Conservation (phyloP, 75 land plant species). For the Ceratopteris richardii region DNA sequence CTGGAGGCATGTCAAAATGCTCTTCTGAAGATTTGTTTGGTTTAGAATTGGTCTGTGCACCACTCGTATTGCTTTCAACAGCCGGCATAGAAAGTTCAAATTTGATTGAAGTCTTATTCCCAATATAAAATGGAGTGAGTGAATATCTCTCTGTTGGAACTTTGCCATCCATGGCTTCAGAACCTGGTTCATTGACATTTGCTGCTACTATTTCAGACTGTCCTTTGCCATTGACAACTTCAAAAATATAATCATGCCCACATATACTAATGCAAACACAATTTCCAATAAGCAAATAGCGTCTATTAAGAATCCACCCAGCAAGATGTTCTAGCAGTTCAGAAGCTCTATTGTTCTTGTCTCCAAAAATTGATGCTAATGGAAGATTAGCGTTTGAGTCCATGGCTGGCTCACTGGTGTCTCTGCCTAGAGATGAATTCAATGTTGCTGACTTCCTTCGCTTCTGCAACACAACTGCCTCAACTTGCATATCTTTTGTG, state of each 20-base stretch:
- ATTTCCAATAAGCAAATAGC: conserved; percentile 60
- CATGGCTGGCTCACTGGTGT: not conserved
- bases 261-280: conserved; percentile 61
- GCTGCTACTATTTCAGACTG: not conserved
- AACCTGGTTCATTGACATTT: not conserved
- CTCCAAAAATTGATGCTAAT: conserved; percentile 27
- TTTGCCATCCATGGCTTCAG: conserved; percentile 1
- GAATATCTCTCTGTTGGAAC: not conserved
- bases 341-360: conserved; percentile 30
- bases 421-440: not conserved
- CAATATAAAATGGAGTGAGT: conserved; percentile 8
- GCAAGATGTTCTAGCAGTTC: conserved; percentile 38
- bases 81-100: not conserved
- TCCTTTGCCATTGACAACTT: conserved; percentile 26
- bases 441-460: not conserved
- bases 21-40: not conserved
- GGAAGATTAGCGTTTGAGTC: conserved; percentile 15
- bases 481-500: not conserved
- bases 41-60: not conserved
- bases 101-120: conserved; percentile 9
- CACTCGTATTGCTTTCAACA: not conserved
- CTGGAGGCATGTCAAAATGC: not conserved
- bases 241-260: conserved; percentile 41
- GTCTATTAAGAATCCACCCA: conserved; percentile 48
- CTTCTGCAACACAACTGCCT: too few relatives aligned